Conservation (phyloP, 495 filamentous ascomycete genomes). For the Pyronema omphalodes region DNA sequence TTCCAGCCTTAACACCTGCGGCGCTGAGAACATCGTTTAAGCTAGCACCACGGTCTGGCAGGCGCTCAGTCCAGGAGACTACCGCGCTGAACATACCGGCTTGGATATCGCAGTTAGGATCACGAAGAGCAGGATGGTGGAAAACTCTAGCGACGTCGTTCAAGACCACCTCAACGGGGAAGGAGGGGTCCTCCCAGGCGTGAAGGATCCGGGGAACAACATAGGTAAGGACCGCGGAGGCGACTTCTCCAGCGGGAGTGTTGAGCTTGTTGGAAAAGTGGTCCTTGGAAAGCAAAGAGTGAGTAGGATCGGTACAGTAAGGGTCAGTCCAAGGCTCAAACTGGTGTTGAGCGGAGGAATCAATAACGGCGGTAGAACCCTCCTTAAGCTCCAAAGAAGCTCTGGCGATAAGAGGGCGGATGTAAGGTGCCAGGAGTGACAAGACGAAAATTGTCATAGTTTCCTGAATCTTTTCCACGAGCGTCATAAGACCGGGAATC, state of each 20-base stretch:
- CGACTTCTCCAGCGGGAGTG: slow-evolving; percentile 66
- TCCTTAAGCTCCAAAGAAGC: slow-evolving; percentile 65
- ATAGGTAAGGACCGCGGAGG: slow-evolving; percentile 61
- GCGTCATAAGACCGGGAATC: slow-evolving; percentile 69
- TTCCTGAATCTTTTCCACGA: slow-evolving; percentile 82
- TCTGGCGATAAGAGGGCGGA: slow-evolving; percentile 77
- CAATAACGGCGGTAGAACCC: slow-evolving; percentile 63
- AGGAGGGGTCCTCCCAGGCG: slow-evolving; percentile 71
- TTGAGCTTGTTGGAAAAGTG: slow-evolving; percentile 91
- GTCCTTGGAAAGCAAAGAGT: slow-evolving; percentile 87
- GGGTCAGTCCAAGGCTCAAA: slow-evolving; percentile 82
- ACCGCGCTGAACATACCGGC: slow-evolving; percentile 72
- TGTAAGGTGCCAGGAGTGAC: slow-evolving; percentile 71
- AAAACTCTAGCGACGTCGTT: slow-evolving; percentile 60
- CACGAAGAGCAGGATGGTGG: slow-evolving; percentile 70
- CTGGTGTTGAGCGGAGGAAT: slow-evolving; percentile 65
- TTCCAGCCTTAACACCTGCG: slow-evolving; percentile 59
- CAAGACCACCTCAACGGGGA: slow-evolving; percentile 60
- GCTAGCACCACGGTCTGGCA: slow-evolving; percentile 39
- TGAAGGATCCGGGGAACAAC: slow-evolving; percentile 71
- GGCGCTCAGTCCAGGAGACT: slow-evolving; percentile 50
- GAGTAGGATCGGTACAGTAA: slow-evolving; percentile 73
- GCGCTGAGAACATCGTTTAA: slow-evolving; percentile 56
- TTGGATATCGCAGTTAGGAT: slow-evolving; percentile 57
- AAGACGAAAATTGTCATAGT: slow-evolving; percentile 78